These are phyloP conservation scores for Globisporangium barbulae DNA, from an alignment of 352 stramenopile genomes.

Conservation along the genomic window DNA sequence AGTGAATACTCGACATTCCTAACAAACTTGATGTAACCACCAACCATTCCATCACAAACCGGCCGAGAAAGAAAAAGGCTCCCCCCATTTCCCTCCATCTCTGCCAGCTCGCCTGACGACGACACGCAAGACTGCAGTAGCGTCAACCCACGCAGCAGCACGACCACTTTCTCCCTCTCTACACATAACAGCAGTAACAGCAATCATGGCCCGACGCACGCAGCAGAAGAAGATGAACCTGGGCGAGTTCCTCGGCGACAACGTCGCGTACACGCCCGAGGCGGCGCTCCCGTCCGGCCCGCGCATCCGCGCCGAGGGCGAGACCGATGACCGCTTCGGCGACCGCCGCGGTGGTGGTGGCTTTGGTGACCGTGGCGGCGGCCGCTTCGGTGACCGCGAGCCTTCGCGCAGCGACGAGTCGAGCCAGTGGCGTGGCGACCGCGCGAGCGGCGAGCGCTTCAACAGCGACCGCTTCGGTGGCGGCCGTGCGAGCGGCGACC, in stretches of 20 bases:
- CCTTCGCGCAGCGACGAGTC: slow-evolving; percentile 43
- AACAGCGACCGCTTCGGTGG: slow-evolving; percentile 27
- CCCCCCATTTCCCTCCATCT: background rate
- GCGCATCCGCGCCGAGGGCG: slow-evolving; percentile 38
- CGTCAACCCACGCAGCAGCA: background rate
- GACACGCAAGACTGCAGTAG: background rate
- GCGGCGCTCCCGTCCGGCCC: slow-evolving; percentile 57
- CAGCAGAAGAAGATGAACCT: slow-evolving; percentile 66
- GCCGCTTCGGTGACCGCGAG: slow-evolving; percentile 34
- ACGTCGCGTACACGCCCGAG: slow-evolving; percentile 61
- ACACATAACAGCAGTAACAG: slow-evolving; percentile 1
- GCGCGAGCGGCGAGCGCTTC: slow-evolving; percentile 21
- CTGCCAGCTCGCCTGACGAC: too few species aligned
- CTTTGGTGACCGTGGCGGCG: slow-evolving; percentile 25
- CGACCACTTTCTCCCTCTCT: background rate
- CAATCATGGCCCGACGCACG: slow-evolving; percentile 38
- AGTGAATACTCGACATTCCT: too few species aligned
- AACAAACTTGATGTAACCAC: slow-evolving; percentile 9
- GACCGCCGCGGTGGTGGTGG: slow-evolving; percentile 27
- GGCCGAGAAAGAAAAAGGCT: slow-evolving; percentile 5
- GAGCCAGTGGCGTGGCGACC: slow-evolving; percentile 51
- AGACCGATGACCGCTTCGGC: slow-evolving; percentile 43
- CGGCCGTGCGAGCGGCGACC: slow-evolving; percentile 25
- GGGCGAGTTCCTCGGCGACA: slow-evolving; percentile 70
- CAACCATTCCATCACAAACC: slow-evolving; percentile 11